phyloP scores from a whole-genome alignment of 169 alveolate genomes.

The Plasmodium falciparum region DNA sequence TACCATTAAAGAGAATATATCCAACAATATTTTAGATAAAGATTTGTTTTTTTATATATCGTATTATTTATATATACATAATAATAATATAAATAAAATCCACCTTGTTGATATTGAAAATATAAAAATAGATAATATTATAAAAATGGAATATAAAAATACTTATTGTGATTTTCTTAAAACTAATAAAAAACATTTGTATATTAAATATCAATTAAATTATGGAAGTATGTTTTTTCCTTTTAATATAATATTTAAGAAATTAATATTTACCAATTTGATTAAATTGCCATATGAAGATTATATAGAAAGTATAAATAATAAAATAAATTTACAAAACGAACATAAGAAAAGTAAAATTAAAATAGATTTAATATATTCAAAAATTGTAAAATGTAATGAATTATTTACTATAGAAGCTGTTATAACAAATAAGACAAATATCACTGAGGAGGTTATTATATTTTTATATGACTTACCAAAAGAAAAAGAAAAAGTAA shows the following conservation, averaged over 20 bases:
- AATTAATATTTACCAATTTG: slow-evolving; percentile 6
- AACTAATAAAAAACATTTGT: slow-evolving; percentile 9
- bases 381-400: slow-evolving; percentile 61
- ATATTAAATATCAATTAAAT: slow-evolving; percentile 29
- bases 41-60: neutral
- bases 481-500: slow-evolving; percentile 8
- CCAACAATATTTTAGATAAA: neutral
- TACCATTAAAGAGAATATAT: neutral
- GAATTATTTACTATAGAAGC: slow-evolving; percentile 51
- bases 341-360: slow-evolving; percentile 57
- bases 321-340: neutral
- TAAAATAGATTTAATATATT: slow-evolving; percentile 38
- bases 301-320: neutral
- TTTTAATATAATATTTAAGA: slow-evolving; percentile 36
- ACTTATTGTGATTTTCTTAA: slow-evolving; percentile 47
- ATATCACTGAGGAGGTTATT: slow-evolving; percentile 70
- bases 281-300: slow-evolving; percentile 26
- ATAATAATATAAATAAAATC: slow-evolving; percentile 36
- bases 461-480: slow-evolving; percentile 56
- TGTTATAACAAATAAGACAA: slow-evolving; percentile 61
- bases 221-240: slow-evolving; percentile 43
- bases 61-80: slow-evolving; percentile 55
- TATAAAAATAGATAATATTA: neutral
- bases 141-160: slow-evolving; percentile 22
- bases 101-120: slow-evolving; percentile 7